These are phyloP conservation scores for Aquanectria penicillioides DNA, from an alignment of 2,329 filamentous ascomycete species.

Conservation along the genomic window DNA sequence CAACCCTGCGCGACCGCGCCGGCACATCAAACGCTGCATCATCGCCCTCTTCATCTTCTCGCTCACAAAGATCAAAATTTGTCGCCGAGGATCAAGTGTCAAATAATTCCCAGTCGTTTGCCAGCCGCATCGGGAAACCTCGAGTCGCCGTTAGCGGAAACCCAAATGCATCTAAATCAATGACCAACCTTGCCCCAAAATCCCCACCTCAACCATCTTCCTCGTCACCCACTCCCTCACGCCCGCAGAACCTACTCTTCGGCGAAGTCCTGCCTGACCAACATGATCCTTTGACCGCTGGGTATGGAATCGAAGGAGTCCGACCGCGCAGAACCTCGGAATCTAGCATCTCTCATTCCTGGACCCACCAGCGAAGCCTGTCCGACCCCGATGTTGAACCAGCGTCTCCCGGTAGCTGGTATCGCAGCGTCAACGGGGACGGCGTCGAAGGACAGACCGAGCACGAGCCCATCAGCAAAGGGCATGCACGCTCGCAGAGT, in stretches of 20 bases:
- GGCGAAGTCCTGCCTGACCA: conserved; percentile 76
- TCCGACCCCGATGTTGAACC: conserved; percentile 68
- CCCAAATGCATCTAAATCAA: conserved; percentile 48
- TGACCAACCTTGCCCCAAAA: conserved; percentile 46
- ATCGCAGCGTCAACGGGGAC: conserved; percentile 53
- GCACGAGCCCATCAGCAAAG: conserved; percentile 41
- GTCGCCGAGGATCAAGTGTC: conserved; percentile 62
- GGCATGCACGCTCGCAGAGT: conserved; percentile 66
- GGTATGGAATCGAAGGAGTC: conserved; percentile 68
- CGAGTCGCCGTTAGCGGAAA: conserved; percentile 48
- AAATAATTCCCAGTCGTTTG: conserved; percentile 67
- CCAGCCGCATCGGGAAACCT: conserved; percentile 67
- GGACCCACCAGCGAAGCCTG: conserved; percentile 61
- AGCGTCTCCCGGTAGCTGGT: conserved; percentile 74
- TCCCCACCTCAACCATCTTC: conserved; percentile 46
- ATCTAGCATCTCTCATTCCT: conserved; percentile 69
- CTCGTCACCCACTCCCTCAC: conserved; percentile 47
- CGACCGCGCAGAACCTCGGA: conserved; percentile 74
- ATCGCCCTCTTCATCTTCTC: conserved; percentile 40
- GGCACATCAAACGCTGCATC: conserved; percentile 32
- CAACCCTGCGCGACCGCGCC: conserved; percentile 50
- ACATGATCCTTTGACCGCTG: conserved; percentile 60
- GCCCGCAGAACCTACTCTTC: conserved; percentile 70
- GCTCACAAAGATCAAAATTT: conserved; percentile 58
- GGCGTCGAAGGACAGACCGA: conserved; percentile 31